Conservation (phyloP, 768 basidiomycete genomes). For the Lactifluus pinguis region DNA sequence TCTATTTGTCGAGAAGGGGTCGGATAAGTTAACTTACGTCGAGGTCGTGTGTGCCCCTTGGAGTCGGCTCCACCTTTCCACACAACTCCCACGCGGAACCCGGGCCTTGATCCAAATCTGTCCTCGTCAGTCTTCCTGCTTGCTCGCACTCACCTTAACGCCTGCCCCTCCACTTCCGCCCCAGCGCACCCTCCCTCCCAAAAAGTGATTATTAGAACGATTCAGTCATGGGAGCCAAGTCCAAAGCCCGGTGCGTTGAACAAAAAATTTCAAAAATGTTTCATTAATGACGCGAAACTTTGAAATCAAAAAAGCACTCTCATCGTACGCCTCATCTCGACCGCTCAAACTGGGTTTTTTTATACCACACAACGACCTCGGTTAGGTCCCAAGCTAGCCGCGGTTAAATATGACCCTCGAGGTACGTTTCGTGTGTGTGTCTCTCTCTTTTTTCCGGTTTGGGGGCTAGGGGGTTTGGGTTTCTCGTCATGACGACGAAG, state of each 20-base stretch:
- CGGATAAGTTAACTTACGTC: too few relatives aligned
- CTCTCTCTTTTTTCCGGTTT: too few relatives aligned
- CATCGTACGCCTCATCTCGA: slow-evolving; percentile 82
- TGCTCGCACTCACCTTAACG: background rate
- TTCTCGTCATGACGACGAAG: too few relatives aligned
- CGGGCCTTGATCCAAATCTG: background rate
- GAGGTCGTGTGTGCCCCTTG: too few relatives aligned
- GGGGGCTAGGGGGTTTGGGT: too few relatives aligned
- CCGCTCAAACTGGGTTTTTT: slow-evolving; percentile 87
- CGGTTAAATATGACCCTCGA: slow-evolving; percentile 87
- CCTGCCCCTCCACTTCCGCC: too few relatives aligned
- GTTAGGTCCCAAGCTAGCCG: slow-evolving; percentile 66
- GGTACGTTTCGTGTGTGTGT: too few relatives aligned
- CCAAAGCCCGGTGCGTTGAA: slow-evolving; percentile 47
- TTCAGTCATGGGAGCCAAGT: slow-evolving; percentile 44
- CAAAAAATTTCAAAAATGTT: too few relatives aligned
- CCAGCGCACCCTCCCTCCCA: too few relatives aligned
- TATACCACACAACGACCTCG: slow-evolving; percentile 77
- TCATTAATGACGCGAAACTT: too few relatives aligned
- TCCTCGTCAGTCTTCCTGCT: background rate
- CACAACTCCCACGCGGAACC: background rate
- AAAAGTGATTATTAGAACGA: too few relatives aligned
- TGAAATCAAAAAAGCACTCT: slow-evolving; percentile 47
- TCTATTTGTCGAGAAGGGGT: too few relatives aligned
- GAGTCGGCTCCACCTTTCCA: background rate